These are phyloP conservation scores for Geosmithia flava DNA, from an alignment of 2,329 filamentous ascomycete species.

Conservation along the genomic window DNA sequence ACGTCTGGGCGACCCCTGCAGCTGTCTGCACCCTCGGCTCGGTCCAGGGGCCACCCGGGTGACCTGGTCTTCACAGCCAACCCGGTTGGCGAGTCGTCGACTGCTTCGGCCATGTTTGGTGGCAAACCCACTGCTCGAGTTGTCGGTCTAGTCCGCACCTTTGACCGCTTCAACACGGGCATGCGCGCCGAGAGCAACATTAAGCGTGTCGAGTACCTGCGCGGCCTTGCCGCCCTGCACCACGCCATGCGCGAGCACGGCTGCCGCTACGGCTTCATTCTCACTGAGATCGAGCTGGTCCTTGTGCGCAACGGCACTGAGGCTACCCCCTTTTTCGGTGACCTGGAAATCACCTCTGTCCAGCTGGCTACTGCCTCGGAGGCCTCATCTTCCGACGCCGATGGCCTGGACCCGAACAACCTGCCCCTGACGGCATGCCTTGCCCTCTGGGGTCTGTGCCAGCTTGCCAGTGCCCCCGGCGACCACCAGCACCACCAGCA, in stretches of 20 bases:
- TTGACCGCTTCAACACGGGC: constrained; percentile 88
- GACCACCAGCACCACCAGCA: constrained; percentile 39
- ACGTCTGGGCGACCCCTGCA: constrained; percentile 47
- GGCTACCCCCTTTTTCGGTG: constrained; percentile 73
- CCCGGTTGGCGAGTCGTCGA: constrained; percentile 41
- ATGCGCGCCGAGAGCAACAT: constrained; percentile 80
- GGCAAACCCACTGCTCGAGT: constrained; percentile 44
- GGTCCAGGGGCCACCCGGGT: constrained; percentile 14
- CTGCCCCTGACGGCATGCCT: constrained; percentile 53
- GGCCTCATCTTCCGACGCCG: constrained; percentile 21
- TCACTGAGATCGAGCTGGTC: constrained; percentile 91
- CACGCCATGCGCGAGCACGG: constrained; percentile 87
- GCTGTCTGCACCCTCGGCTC: constrained; percentile 28
- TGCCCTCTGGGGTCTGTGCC: constrained; percentile 67
- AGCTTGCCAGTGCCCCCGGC: constrained; percentile 38
- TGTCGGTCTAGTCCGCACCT: constrained; percentile 80
- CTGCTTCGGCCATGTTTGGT: constrained; percentile 38
- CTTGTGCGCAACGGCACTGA: constrained; percentile 71
- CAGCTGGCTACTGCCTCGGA: constrained; percentile 34
- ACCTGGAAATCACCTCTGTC: constrained; percentile 59
- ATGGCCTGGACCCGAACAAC: neutral
- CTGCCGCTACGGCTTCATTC: constrained; percentile 89
- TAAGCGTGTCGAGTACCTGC: constrained; percentile 80
- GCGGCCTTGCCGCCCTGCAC: constrained; percentile 75
- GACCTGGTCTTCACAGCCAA: constrained; percentile 56